Percentiles rank a stretch among this genome's conserved stretches.
Evolutionary conservation across 2,329 filamentous ascomycete species (phyloP).

Genomic region (Alternaria rosae): DNA sequence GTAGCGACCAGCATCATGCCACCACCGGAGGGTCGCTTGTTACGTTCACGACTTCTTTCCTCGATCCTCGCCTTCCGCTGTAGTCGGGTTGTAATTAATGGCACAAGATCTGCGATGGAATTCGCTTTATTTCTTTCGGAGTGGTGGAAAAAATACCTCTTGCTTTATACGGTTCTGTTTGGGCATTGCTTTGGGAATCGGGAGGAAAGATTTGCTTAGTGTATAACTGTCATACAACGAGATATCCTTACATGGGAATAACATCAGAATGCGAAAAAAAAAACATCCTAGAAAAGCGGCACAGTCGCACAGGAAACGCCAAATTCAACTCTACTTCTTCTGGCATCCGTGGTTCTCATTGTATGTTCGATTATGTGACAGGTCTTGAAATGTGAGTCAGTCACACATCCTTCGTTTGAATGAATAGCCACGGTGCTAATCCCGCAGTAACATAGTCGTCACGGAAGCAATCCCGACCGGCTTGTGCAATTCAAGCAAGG

Average conservation of each 20-base stretch:
- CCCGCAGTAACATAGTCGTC: neutral
- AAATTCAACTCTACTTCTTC: neutral
- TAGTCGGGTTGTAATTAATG: constrained; percentile 50
- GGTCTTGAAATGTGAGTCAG: neutral
- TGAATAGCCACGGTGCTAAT: neutral
- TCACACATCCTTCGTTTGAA: neutral
- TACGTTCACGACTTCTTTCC: constrained; percentile 36
- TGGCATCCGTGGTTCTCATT: neutral
- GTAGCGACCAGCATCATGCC: constrained; percentile 9
- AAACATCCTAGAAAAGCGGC: constrained; percentile 28
- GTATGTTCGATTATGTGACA: neutral
- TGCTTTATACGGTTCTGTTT: constrained; percentile 33
- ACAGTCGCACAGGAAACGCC: constrained; percentile 23
- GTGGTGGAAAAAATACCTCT: constrained; percentile 32
- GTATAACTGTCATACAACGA: constrained; percentile 34
- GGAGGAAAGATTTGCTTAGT: constrained; percentile 22
- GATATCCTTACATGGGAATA: constrained; percentile 28
- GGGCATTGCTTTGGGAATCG: constrained; percentile 31
- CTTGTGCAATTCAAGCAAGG: neutral
- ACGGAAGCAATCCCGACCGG: neutral
- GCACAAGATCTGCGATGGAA: constrained; percentile 44
- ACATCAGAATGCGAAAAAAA: constrained; percentile 38
- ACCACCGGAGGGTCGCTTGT: constrained; percentile 23
- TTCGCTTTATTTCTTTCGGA: constrained; percentile 30
- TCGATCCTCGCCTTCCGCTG: constrained; percentile 35